These are phyloP conservation scores for Pleurotus salmoneostramineus DNA, from an alignment of 768 basidiomycete species.

Conservation along the genomic window DNA sequence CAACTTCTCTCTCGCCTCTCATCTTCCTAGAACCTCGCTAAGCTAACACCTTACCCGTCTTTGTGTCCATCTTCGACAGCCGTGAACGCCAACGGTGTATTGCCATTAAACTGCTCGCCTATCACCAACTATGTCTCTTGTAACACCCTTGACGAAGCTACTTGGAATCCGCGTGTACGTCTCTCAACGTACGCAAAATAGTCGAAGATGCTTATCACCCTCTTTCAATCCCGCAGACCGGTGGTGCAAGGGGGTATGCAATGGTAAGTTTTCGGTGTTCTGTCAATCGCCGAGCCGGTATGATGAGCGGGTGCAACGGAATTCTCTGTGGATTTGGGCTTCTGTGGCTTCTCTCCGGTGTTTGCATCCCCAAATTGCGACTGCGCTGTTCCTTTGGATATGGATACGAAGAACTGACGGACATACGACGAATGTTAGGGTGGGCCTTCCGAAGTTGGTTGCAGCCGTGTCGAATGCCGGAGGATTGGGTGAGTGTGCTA, in stretches of 20 bases:
- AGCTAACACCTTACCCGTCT: too few species aligned
- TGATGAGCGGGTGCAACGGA: too few species aligned
- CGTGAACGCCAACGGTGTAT: too few species aligned
- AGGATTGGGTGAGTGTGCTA: constrained; percentile 60
- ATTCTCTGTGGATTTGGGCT: too few species aligned
- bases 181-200: neutral
- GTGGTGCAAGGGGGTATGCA: constrained; percentile 90
- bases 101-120: neutral
- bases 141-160: constrained; percentile 60
- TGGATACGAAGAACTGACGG: neutral
- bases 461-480: constrained; percentile 83
- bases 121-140: constrained; percentile 28
- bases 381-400: too few species aligned
- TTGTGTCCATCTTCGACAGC: too few species aligned
- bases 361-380: too few species aligned
- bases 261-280: constrained; percentile 45
- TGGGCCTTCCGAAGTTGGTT: constrained; percentile 70
- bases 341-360: too few species aligned
- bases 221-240: constrained; percentile 41
- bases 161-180: constrained; percentile 66
- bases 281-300: too few species aligned
- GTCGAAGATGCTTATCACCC: neutral
- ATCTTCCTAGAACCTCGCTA: too few species aligned
- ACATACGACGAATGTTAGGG: constrained; percentile 40
- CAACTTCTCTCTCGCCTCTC: neutral